Base-by-base conservation (phyloP, 2,329 filamentous ascomycete species). In the Alternaria viburni region DNA sequence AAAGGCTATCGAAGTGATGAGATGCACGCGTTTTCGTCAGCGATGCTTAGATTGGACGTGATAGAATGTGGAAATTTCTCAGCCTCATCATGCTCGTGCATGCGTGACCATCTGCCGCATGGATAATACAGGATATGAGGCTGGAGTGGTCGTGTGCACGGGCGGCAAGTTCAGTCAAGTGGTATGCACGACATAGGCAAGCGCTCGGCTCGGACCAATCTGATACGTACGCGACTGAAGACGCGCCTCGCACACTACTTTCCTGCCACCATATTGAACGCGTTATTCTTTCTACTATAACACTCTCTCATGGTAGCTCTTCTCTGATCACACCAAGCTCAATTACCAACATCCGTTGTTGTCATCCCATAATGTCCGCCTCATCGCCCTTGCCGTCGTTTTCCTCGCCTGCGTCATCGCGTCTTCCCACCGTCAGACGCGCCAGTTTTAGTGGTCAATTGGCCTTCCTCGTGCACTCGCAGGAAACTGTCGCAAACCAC, bases 381-480 rank as follows among this genome's bases (percentile, higher is more conserved):
- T 74, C 70, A 21, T 74, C 72, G 64, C 67, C 72, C 54, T 65
- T 75, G 25, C 72, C 75, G 57, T 65, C 69, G 45, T 69, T 75
- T 43, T 70, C 75, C 28, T 74, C 75, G 46, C 64, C 70, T 32
- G 54, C 67, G 62, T 64, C 67, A 54, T 73, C 67, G 43, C 65
- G 65, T 45, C 23, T 61, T 21, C 64, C 67, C n/a, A 64, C 66
- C 56, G 68, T 45, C 59, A 68, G 69, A 68, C 69, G 72, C 64
- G 71, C 72, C 44, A 78, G 75, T 62, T 73, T 64, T 49, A 66
- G 69, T 28, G 68, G 69, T 32, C 68, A 70, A 59, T 85, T 85
- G 74, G 85, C 87, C 54, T 89, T 89, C 71, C 80, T 89, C n/a
- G 85, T 88, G 45, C 86, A 88, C 74, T 88, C 86, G 15, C 83